Evolutionary conservation across 2,329 filamentous ascomycete genomes (phyloP).

Genomic region (Domatiomyces catenatus): DNA sequence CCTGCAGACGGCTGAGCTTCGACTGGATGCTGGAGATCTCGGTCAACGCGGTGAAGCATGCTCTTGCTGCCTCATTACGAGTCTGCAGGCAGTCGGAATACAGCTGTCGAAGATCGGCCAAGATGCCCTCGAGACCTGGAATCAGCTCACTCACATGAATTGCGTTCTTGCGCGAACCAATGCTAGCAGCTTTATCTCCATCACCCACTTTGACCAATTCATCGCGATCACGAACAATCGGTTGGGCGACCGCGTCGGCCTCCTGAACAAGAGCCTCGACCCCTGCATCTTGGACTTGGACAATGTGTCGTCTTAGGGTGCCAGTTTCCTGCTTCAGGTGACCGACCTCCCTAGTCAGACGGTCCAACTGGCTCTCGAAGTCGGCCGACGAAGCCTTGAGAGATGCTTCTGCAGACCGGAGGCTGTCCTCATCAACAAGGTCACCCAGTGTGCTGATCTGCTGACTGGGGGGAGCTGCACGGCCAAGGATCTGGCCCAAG

Average conservation of each 20-base stretch:
- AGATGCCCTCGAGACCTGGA: slow-evolving; percentile 43
- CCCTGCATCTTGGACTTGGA: slow-evolving; percentile 11
- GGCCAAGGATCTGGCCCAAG: slow-evolving; percentile 24
- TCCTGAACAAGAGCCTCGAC: slow-evolving; percentile 33
- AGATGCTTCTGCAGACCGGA: slow-evolving; percentile 9
- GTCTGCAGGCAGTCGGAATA: slow-evolving; percentile 50
- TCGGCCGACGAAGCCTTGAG: slow-evolving; percentile 8
- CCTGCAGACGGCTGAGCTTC: slow-evolving; percentile 55
- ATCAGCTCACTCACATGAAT: slow-evolving; percentile 48
- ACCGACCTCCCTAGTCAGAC: slow-evolving; percentile 7
- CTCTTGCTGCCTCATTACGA: slow-evolving; percentile 36
- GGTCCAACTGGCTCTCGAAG: slow-evolving; percentile 9
- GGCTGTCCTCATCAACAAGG: slow-evolving; percentile 8
- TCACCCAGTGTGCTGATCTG: slow-evolving; percentile 13
- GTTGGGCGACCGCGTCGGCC: slow-evolving; percentile 70
- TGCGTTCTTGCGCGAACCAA: slow-evolving; percentile 49
- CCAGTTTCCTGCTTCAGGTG: slow-evolving; percentile 11
- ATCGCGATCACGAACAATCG: slow-evolving; percentile 74
- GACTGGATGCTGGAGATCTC: slow-evolving; percentile 67
- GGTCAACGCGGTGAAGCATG: slow-evolving; percentile 64
- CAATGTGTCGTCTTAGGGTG: slow-evolving; percentile 2
- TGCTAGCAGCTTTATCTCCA: slow-evolving; percentile 47
- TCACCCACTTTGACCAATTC: slow-evolving; percentile 55
- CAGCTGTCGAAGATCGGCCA: slow-evolving; percentile 40
- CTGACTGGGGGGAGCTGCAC: slow-evolving; percentile 1